A percentile compares a stretch with the other conserved stretches of the same genome.
phyloP scores from a whole-genome alignment of 495 filamentous ascomycete species.

The Talaromyces wortmannii region DNA sequence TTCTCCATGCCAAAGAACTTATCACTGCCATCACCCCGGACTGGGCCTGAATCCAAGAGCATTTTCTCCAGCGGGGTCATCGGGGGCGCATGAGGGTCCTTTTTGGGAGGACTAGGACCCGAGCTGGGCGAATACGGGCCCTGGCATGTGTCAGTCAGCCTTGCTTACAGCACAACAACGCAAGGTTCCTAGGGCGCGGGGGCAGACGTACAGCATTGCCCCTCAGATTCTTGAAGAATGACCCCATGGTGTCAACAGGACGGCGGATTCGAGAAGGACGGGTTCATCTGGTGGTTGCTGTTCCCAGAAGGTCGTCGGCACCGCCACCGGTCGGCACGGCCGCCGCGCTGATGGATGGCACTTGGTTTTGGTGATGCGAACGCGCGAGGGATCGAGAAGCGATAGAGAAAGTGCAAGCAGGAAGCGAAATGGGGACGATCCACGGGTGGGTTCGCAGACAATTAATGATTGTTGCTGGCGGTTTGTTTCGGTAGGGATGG shows the following conservation, averaged over 20 bases:
- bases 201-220: constrained; percentile 31
- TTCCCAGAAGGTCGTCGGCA: neutral
- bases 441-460: too few species aligned
- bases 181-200: neutral
- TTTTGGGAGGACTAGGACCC: constrained; percentile 50
- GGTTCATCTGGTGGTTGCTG: neutral
- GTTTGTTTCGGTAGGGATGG: neutral
- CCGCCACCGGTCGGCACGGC: neutral
- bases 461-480: neutral
- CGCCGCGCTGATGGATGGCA: neutral
- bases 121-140: constrained; percentile 35
- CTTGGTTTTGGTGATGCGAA: too few species aligned
- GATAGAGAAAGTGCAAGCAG: too few species aligned
- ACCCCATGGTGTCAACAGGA: constrained; percentile 20
- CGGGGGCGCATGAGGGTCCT: constrained; percentile 60
- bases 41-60: constrained; percentile 68
- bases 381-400: too few species aligned
- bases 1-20: constrained; percentile 99
- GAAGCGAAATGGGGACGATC: too few species aligned
- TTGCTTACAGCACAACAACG: neutral
- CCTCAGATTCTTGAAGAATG: constrained; percentile 34
- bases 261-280: neutral
- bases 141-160: constrained; percentile 17
- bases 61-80: constrained; percentile 78
- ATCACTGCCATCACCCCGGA: constrained; percentile 85